Evolutionary conservation across 1,139 yeast species (phyloP).

Genomic region (Diutina mesorugosa): DNA sequence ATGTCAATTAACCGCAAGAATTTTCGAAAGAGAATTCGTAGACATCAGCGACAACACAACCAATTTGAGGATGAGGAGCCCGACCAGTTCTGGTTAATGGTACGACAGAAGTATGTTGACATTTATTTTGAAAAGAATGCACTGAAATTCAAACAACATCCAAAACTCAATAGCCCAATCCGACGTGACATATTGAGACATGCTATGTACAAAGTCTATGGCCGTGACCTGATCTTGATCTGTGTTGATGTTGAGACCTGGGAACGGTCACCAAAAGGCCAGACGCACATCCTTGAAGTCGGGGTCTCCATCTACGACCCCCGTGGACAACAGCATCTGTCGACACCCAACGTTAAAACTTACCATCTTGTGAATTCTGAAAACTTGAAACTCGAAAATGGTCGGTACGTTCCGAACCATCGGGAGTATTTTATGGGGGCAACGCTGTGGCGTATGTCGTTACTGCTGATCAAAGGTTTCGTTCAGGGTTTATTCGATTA

Average conservation of each 20-base stretch:
- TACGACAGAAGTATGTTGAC: too few species aligned
- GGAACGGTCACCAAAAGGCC: constrained; percentile 23
- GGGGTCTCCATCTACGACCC: constrained; percentile 64
- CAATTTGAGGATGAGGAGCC: too few species aligned
- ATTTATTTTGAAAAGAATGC: not conserved
- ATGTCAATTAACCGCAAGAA: too few species aligned
- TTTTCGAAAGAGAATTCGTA: too few species aligned
- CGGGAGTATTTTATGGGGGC: constrained; percentile 41
- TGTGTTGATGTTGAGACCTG: constrained; percentile 58
- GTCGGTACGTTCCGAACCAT: constrained; percentile 53
- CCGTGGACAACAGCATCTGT: constrained; percentile 14
- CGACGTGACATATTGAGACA: constrained; percentile 10
- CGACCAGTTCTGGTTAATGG: too few species aligned
- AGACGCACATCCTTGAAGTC: constrained; percentile 39
- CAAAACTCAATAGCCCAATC: constrained; percentile 1
- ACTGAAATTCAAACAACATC: not conserved
- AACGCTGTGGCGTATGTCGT: constrained; percentile 29
- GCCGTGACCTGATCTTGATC: constrained; percentile 25
- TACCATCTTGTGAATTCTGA: constrained; percentile 45
- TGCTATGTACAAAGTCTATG: constrained; percentile 16
- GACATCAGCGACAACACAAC: too few species aligned
- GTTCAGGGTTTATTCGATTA: constrained; percentile 29
- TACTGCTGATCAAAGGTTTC: constrained; percentile 21
- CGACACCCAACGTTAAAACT: constrained; percentile 31
- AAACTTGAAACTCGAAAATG: constrained; percentile 27